Percentiles rank a stretch among this genome's conserved stretches.
Conservation (phyloP, 495 filamentous ascomycete species). For the Penicillium fimorum region DNA sequence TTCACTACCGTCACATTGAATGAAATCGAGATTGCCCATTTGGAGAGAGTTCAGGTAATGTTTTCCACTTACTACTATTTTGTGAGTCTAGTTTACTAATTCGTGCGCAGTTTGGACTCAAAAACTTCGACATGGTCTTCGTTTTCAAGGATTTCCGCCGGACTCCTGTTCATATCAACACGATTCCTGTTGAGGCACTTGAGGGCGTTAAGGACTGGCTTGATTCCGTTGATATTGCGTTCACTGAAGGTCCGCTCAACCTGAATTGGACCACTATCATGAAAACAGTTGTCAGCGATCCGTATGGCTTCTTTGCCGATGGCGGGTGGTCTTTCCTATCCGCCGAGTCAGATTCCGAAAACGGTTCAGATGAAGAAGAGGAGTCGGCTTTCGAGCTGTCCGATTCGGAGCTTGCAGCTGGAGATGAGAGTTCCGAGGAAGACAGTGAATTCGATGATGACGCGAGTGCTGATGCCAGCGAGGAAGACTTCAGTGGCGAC, state of each 20-base stretch:
- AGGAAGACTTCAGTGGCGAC: conserved; percentile 69
- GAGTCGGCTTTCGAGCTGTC: conserved; percentile 89
- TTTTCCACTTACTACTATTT: conserved; percentile 4
- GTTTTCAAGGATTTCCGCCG: conserved; percentile 96
- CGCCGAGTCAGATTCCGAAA: conserved; percentile 85
- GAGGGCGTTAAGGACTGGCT: conserved; percentile 98
- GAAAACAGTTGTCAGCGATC: conserved; percentile 94
- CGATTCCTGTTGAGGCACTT: conserved; percentile 91
- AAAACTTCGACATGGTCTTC: conserved; percentile 98
- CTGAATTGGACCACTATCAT: conserved; percentile 99
- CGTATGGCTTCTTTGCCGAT: conserved; percentile 91
- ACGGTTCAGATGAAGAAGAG: conserved; percentile 73
- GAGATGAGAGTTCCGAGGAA: conserved; percentile 78
- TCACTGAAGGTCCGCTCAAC: conserved; percentile 92
- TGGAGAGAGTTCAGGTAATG: conserved; percentile 83
- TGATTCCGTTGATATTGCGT: conserved; percentile 90
- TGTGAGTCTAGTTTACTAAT: conserved; percentile 16
- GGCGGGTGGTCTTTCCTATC: conserved; percentile 94
- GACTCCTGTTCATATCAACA: conserved; percentile 89
- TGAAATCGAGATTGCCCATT: conserved; percentile 93
- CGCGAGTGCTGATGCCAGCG: conserved; percentile 72
- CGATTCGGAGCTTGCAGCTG: conserved; percentile 76
- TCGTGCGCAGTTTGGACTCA: conserved; percentile 73
- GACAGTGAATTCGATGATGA: conserved; percentile 92
- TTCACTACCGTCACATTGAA: conserved; percentile 93